These are phyloP conservation scores for Malassezia slooffiae DNA, from an alignment of 1,284 basidiomycete species.

Conservation along the genomic window DNA sequence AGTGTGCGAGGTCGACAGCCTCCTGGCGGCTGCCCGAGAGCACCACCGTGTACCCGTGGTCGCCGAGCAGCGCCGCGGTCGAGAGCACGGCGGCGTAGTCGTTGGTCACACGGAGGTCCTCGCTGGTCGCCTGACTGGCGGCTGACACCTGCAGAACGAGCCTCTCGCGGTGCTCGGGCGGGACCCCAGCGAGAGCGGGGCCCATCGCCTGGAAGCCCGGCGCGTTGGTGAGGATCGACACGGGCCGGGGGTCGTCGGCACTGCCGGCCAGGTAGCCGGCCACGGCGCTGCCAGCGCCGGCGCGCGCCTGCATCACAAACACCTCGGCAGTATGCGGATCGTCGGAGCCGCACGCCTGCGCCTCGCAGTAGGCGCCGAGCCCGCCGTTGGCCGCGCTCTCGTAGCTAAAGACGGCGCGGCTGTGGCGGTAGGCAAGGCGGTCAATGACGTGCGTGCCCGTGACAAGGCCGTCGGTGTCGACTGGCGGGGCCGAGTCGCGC, in stretches of 20 bases:
- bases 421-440: conserved; percentile 34
- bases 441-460: conserved; percentile 37
- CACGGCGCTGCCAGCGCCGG: conserved; percentile 56
- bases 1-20: conserved; percentile 37
- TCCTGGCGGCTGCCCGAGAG: conserved; percentile 38
- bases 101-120: conserved; percentile 31
- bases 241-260: conserved; percentile 25
- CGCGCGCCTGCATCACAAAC: conserved; percentile 42
- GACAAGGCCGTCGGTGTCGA: conserved; percentile 3
- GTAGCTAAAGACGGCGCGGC: conserved; percentile 42
- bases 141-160: conserved; percentile 43
- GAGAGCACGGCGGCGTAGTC: conserved; percentile 42
- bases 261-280: conserved; percentile 35
- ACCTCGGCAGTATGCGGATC: conserved; percentile 31
- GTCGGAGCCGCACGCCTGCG: conserved; percentile 19
- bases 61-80: conserved; percentile 32
- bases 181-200: conserved; percentile 32
- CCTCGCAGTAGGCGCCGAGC: conserved; percentile 37
- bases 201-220: conserved; percentile 39
- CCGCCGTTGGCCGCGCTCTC: conserved; percentile 38
- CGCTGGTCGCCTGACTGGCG: conserved; percentile 27
- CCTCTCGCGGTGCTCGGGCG: conserved; percentile 17
- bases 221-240: conserved; percentile 42
- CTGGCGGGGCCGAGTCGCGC: not conserved
- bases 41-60: conserved; percentile 31